These are phyloP conservation scores for Nothomitra cinnamomea DNA, from an alignment of 2,329 filamentous ascomycete species.

Conservation along the genomic window DNA sequence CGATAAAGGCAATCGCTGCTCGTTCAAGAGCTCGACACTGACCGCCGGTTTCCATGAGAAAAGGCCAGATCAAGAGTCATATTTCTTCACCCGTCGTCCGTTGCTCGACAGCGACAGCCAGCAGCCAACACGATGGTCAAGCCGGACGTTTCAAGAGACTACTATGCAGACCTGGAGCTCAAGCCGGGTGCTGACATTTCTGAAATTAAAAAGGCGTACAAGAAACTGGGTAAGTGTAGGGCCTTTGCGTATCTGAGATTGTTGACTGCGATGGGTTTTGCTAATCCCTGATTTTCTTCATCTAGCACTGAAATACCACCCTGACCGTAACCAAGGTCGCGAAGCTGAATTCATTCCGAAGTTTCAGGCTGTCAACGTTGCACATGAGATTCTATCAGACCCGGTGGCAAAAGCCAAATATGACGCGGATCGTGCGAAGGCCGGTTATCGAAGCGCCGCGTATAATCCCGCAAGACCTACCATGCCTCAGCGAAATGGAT, in stretches of 20 bases:
- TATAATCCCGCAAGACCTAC: neutral
- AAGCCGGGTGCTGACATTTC: slow-evolving; percentile 46
- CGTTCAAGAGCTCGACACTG: neutral
- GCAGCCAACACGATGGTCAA: slow-evolving; percentile 42
- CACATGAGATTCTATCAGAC: slow-evolving; percentile 60
- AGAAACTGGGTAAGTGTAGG: slow-evolving; percentile 51
- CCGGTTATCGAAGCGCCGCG: slow-evolving; percentile 21
- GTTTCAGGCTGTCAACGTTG: slow-evolving; percentile 75
- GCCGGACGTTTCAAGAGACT: slow-evolving; percentile 52
- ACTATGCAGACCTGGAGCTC: slow-evolving; percentile 72
- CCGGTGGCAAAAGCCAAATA: slow-evolving; percentile 40
- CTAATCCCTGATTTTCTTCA: slow-evolving; percentile 8
- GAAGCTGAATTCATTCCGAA: slow-evolving; percentile 65
- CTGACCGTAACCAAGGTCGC: slow-evolving; percentile 72
- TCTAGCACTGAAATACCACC: slow-evolving; percentile 67
- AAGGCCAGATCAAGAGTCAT: neutral
- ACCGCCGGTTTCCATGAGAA: neutral
- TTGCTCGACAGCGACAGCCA: neutral
- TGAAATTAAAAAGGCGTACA: slow-evolving; percentile 75
- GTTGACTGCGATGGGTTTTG: slow-evolving; percentile 7
- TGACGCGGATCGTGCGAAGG: slow-evolving; percentile 40
- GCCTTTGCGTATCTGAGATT: neutral
- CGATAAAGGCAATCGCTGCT: neutral
- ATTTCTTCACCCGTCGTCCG: neutral
- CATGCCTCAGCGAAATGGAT: neutral